Percentiles rank a stretch among this genome's conserved stretches.
These are phyloP conservation scores for Trichoderma oligosporum DNA, from an alignment of 2,329 filamentous ascomycete genomes.

Conservation along the genomic window DNA sequence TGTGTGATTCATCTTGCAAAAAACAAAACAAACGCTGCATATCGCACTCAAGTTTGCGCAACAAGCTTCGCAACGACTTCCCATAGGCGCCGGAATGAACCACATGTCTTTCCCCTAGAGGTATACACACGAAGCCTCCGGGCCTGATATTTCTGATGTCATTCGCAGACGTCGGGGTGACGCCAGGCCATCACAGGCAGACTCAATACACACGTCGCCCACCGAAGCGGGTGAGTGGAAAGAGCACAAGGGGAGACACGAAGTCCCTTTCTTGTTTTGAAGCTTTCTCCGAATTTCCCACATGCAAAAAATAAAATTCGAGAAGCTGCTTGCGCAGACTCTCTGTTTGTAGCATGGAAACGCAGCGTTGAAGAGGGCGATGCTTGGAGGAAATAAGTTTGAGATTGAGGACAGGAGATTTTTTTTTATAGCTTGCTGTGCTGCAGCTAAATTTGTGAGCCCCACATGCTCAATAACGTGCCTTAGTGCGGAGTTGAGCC, in stretches of 20 bases:
- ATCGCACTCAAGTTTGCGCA: constrained; percentile 79
- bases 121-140: constrained; percentile 23
- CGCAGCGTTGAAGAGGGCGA: constrained; percentile 87
- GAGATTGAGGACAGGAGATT: neutral
- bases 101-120: constrained; percentile 20
- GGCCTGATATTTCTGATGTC: constrained; percentile 89
- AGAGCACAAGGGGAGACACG: constrained; percentile 26
- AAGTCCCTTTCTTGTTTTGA: constrained; percentile 41
- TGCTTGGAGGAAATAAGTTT: constrained; percentile 52
- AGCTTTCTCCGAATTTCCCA: constrained; percentile 99
- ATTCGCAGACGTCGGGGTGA: constrained; percentile 74
- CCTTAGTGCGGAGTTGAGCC: neutral
- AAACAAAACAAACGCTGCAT: constrained; percentile 63
- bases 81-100: constrained; percentile 61
- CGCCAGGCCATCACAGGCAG: constrained; percentile 86
- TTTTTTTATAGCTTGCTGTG: constrained; percentile 6
- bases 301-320: constrained; percentile 56
- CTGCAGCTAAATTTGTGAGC: constrained; percentile 1
- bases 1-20: constrained; percentile 58
- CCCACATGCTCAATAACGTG: neutral
- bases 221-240: constrained; percentile 19
- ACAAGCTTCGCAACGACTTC: constrained; percentile 95
- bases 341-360: constrained; percentile 90
- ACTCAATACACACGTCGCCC: constrained; percentile 32
- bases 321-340: constrained; percentile 28